Evolutionary conservation across 1,284 basidiomycete genomes (phyloP).

Genomic region (Heliocybe sulcata): DNA sequence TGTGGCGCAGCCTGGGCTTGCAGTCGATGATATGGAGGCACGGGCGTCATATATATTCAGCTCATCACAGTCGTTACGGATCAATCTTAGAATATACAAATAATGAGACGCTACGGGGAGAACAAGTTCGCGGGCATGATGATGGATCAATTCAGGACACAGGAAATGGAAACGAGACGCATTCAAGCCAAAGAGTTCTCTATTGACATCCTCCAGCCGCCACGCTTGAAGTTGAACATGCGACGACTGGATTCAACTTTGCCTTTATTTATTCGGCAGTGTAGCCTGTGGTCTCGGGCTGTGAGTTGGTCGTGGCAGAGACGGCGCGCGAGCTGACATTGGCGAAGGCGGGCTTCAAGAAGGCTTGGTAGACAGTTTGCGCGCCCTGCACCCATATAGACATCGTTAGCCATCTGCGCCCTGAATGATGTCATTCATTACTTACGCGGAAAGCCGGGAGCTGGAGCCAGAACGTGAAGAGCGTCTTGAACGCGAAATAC

Average conservation of each 20-base stretch:
- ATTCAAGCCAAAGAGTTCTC: not conserved
- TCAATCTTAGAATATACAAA: slow-evolving; percentile 3
- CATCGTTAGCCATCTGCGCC: slow-evolving; percentile 3
- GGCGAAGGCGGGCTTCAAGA: slow-evolving; percentile 64
- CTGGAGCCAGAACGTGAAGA: slow-evolving; percentile 85
- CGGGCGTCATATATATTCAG: not conserved
- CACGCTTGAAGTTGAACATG: not conserved
- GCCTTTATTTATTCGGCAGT: not conserved
- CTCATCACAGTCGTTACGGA: not conserved
- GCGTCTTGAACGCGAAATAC: slow-evolving; percentile 88
- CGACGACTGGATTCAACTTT: not conserved
- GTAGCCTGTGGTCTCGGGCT: slow-evolving; percentile 1
- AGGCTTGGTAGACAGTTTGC: slow-evolving; percentile 57
- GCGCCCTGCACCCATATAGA: slow-evolving; percentile 53
- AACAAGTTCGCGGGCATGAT: not conserved
- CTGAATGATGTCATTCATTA: slow-evolving; percentile 16
- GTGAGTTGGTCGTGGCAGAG: not conserved
- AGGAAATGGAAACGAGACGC: not conserved
- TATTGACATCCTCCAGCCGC: not conserved
- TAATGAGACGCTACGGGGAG: not conserved
- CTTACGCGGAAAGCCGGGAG: slow-evolving; percentile 74
- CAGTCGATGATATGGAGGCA: not conserved
- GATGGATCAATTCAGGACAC: not conserved
- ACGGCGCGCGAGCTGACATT: slow-evolving; percentile 29
- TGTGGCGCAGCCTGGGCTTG: too few species aligned